A percentile compares a stretch with the other conserved stretches of the same genome.
Evolutionary conservation across 768 basidiomycete species (phyloP).

Genomic region (Mycena amicta): DNA sequence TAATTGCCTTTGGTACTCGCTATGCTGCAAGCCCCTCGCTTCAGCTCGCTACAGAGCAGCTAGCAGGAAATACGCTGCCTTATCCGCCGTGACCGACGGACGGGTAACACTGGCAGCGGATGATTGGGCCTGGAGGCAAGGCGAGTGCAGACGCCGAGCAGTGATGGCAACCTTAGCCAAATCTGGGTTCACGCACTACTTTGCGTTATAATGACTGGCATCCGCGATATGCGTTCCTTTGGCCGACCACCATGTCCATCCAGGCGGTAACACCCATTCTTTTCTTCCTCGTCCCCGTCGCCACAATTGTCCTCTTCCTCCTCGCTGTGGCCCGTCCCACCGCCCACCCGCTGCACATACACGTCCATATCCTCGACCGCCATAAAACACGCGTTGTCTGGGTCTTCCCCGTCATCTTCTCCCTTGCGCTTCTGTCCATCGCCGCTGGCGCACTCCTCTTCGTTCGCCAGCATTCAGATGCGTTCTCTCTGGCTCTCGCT

Average conservation of each 20-base stretch:
- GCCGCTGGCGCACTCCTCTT: slow-evolving; percentile 16
- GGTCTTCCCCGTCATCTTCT: slow-evolving; percentile 18
- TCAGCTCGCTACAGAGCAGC: neutral
- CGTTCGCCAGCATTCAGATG: slow-evolving; percentile 4
- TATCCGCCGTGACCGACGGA: too few species aligned
- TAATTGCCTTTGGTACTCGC: neutral
- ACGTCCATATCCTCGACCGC: slow-evolving; percentile 13
- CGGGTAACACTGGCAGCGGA: too few species aligned
- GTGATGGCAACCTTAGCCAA: too few species aligned
- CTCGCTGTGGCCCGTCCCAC: slow-evolving; percentile 7
- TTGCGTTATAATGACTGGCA: neutral
- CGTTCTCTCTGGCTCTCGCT: slow-evolving; percentile 11
- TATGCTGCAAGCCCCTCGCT: too few species aligned
- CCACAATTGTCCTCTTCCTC: slow-evolving; percentile 17
- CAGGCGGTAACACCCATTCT: slow-evolving; percentile 8
- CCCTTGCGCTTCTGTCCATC: slow-evolving; percentile 22
- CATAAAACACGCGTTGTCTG: slow-evolving; percentile 15
- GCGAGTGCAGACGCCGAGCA: too few species aligned
- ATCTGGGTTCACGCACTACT: too few species aligned
- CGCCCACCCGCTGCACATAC: slow-evolving; percentile 11
- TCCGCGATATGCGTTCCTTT: neutral
- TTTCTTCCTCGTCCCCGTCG: slow-evolving; percentile 22
- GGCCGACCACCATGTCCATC: slow-evolving; percentile 9
- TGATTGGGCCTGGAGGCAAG: neutral
- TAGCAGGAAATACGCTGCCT: too few species aligned